phyloP scores from a whole-genome alignment of 345 rosid genomes.

The Cardamine occulta region DNA sequence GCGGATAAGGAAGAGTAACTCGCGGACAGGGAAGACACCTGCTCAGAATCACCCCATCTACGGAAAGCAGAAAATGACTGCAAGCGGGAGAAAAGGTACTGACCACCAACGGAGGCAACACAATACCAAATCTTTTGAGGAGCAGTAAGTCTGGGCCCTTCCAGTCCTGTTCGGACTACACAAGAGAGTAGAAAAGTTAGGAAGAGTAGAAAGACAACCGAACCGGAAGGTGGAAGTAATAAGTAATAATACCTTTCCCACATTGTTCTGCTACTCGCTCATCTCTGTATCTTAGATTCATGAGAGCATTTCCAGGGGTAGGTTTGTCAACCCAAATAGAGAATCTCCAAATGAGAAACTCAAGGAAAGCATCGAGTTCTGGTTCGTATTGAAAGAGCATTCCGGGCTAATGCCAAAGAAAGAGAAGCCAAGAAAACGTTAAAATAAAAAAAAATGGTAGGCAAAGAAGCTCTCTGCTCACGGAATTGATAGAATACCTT shows the following conservation, averaged over 20 bases:
- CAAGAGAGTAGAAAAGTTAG: slow-evolving; percentile 27
- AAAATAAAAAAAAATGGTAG: neutral
- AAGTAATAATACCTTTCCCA: slow-evolving; percentile 54
- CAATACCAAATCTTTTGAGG: slow-evolving; percentile 94
- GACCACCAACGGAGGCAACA: slow-evolving; percentile 91
- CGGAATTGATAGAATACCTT: slow-evolving; percentile 58
- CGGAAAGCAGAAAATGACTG: slow-evolving; percentile 97
- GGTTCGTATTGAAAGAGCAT: slow-evolving; percentile 98
- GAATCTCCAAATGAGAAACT: slow-evolving; percentile 99
- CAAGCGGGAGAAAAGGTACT: slow-evolving; percentile 84
- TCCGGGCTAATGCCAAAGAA: slow-evolving; percentile 91
- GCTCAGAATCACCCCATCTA: slow-evolving; percentile 97
- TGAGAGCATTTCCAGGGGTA: slow-evolving; percentile 93
- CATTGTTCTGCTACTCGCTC: slow-evolving; percentile 59
- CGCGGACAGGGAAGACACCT: slow-evolving; percentile 48
- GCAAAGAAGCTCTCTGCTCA: too few species aligned
- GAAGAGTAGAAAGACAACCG: neutral
- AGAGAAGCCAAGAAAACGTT: slow-evolving; percentile 15
- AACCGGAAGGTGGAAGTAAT: neutral
- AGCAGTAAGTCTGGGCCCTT: slow-evolving; percentile 89
- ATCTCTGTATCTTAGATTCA: slow-evolving; percentile 92
- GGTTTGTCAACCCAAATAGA: slow-evolving; percentile 99
- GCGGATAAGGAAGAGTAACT: slow-evolving; percentile 1
- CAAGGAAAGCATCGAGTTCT: slow-evolving; percentile 98
- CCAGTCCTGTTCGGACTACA: slow-evolving; percentile 88